phyloP scores from a whole-genome alignment of 2,329 filamentous ascomycete genomes.

The Epichloe gansuensis region DNA sequence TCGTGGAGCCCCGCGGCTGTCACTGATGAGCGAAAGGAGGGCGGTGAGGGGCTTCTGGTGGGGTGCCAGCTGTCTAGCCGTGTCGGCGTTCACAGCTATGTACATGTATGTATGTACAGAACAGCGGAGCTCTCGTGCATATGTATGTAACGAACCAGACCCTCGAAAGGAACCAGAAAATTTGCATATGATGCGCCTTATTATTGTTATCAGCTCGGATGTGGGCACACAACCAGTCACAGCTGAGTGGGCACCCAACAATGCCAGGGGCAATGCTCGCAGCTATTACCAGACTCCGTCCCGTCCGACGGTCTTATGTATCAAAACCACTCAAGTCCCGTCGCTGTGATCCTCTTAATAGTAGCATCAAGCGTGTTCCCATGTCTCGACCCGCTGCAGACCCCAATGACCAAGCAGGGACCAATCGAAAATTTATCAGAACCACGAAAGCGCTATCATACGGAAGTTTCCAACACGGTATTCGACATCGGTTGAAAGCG shows the following conservation, averaged over 20 bases:
- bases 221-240: neutral
- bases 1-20: conserved; percentile 3
- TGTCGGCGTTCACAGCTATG: neutral
- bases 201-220: neutral
- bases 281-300: neutral
- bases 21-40: neutral
- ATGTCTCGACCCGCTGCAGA: too few species aligned
- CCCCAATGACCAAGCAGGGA: too few species aligned
- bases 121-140: neutral
- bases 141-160: neutral
- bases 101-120: neutral
- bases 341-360: neutral
- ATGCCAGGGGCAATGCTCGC: neutral
- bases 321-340: neutral
- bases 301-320: neutral
- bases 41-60: neutral
- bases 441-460: neutral
- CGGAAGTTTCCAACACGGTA: neutral
- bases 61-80: neutral
- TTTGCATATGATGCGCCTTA: neutral
- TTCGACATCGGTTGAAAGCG: neutral
- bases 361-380: too few species aligned
- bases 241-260: neutral
- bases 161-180: neutral
- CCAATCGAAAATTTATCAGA: neutral